A percentile compares a stretch with the other conserved stretches of the same genome.
Conservation (phyloP, 192 early-diverging fungal species). For the Oehlia diaphana region DNA sequence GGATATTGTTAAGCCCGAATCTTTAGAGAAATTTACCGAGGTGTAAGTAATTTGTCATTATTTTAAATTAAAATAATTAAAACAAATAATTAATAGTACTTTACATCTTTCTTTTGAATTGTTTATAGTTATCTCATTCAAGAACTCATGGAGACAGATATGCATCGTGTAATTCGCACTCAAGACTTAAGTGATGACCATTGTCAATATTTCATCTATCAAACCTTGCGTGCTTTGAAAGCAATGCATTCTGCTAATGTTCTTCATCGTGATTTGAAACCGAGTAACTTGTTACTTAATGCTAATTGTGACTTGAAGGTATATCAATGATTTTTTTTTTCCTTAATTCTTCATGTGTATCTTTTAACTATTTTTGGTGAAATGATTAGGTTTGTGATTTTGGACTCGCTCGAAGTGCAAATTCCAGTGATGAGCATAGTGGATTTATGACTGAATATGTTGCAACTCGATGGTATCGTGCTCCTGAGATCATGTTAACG, state of each 20-base stretch:
- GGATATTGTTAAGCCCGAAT: slow-evolving; percentile 86
- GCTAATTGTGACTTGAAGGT: slow-evolving; percentile 90
- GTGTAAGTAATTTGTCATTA: slow-evolving; percentile 51
- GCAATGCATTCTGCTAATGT: slow-evolving; percentile 99
- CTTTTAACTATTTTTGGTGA: slow-evolving; percentile 8
- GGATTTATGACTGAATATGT: slow-evolving; percentile 98
- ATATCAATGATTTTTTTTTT: background rate
- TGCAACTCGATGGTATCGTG: slow-evolving; percentile 92
- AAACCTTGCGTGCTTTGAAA: slow-evolving; percentile 94
- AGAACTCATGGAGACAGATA: slow-evolving; percentile 99
- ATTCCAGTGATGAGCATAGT: slow-evolving; percentile 76
- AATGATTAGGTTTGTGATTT: slow-evolving; percentile 86
- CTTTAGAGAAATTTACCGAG: slow-evolving; percentile 82
- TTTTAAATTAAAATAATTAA: background rate
- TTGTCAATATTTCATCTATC: slow-evolving; percentile 99
- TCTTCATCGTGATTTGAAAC: slow-evolving; percentile 97
- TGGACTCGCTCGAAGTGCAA: slow-evolving; percentile 91
- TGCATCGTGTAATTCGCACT: slow-evolving; percentile 95
- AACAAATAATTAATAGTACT: background rate
- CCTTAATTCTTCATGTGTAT: background rate
- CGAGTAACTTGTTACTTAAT: slow-evolving; percentile 85
- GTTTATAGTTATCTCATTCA: slow-evolving; percentile 80
- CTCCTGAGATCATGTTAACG: slow-evolving; percentile 95
- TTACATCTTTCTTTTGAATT: background rate
- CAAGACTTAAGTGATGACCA: slow-evolving; percentile 96